Evolutionary conservation across 2,329 filamentous ascomycete genomes (phyloP), one percentile per base, ranked within the genome.

Genomic region (Fusarium buxicola): DNA sequence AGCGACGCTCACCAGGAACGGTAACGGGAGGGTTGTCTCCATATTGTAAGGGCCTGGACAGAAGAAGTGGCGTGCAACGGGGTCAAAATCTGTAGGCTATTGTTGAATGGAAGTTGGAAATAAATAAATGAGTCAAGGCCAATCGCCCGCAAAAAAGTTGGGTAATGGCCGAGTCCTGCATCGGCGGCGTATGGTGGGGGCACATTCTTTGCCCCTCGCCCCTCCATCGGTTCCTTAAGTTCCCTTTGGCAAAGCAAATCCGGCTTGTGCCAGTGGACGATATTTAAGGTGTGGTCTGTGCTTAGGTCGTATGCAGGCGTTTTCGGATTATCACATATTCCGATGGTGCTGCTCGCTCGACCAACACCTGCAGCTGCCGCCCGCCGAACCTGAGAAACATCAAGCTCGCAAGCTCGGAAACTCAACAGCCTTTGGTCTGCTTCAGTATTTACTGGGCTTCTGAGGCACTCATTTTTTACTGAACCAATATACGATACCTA

Each of bases 1-100:
- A 59, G 82, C 79, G 59, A 89, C 82, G 70, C 82, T 82, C 74
- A 87, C 78, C 58, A 89, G 78, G 71, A 89, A 89, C 21, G 87
- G 87, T 48, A 89, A 77, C 9, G 87, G 85, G 18, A 89, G 80
- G 58, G 83, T 87, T 27, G 86, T 86, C 75, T 89, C 87, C 87
- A 89, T 89, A 60, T 58, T 73, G 72, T 58, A 60, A 15, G 32
- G 30, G 41, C 47, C 48, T 39, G 34, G 31, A 24, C 11, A 35
- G 46, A 44, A 31, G 48, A 68, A 61, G 63, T 55, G 54, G 30
- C 25, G 44, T 52, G 11, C 30, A 36, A 52, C 41, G 32, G 18
- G 8, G 35, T 8, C 16, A 24, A 46, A 18, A 21, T 13, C 36
- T 31, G n/a, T 34, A 36, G 40, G 50, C 16, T 16, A 48, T 47